Base-by-base conservation (phyloP, 129 eudicot species). In the Tagetes patula region DNA sequence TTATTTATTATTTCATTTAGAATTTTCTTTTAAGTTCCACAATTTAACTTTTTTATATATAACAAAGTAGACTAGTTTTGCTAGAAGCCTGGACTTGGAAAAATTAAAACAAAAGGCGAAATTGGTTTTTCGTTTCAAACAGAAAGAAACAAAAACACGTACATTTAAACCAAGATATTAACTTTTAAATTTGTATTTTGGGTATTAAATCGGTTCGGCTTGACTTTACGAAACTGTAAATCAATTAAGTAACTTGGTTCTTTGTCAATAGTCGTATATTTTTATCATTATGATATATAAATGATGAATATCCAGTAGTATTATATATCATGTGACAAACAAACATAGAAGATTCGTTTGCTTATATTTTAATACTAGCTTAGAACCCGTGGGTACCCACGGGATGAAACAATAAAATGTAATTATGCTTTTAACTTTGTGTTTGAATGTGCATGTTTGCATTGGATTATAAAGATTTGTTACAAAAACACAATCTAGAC, bases 291-390 rank as follows among this genome's bases (percentile, higher is more conserved):
- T 69, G 74, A 32, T 38, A 46, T 50, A 48, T 73, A 36, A 13
- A 56, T 72, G 67, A 72, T 43, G 52, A 32, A 59, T 61, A 11
- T 3, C 50, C 3, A 1, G 48, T 20, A 20, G 27, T 20, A 20
- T 20, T 20, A 20, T 20, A 20, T 45, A 72, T 72, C 68, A 73
- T 61, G 71, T 63, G 48, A 33, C 70, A 46, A 63, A 64, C 63
- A 62, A 73, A 62, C 10, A 47, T 49, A 30, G 64, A 49, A 74
- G 78, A 74, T 74, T 74, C 78, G 38, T 62, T 63, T 10, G 42
- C 37, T 49, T 74, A 38, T 49, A 20, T 37, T 49, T 27, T 47
- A 37, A 36, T 36, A n/a, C n/a, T n/a, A n/a, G n/a, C n/a, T n/a
- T n/a, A n/a, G n/a, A n/a, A n/a, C n/a, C n/a, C n/a, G n/a, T n/a